These are phyloP conservation scores for Pichia heedii DNA, from an alignment of 805 yeast species.

Conservation along the genomic window DNA sequence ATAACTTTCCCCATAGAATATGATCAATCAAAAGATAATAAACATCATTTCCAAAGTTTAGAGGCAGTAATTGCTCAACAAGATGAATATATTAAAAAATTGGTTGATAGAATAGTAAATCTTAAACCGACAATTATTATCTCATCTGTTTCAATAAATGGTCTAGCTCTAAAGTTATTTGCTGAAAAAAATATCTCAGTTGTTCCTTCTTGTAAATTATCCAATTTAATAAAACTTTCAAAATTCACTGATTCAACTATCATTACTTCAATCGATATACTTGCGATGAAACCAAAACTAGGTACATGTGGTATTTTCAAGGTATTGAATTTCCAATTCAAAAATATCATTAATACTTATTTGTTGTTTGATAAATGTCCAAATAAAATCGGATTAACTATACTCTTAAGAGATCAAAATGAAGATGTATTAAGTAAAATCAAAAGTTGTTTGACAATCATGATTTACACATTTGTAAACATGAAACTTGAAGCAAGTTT, in stretches of 20 bases:
- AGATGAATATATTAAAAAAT: slow-evolving; percentile 68
- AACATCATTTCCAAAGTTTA: slow-evolving; percentile 13
- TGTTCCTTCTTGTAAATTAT: slow-evolving; percentile 70
- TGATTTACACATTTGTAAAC: slow-evolving; percentile 72
- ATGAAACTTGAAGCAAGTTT: slow-evolving; percentile 70
- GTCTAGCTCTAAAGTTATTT: slow-evolving; percentile 64
- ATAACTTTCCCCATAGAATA: slow-evolving; percentile 88
- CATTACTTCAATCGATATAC: slow-evolving; percentile 74
- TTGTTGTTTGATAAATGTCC: slow-evolving; percentile 76
- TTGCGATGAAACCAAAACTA: slow-evolving; percentile 60
- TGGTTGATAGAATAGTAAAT: slow-evolving; percentile 69
- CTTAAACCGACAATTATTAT: slow-evolving; percentile 72
- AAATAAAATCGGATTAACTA: slow-evolving; percentile 67
- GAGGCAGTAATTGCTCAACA: slow-evolving; percentile 78
- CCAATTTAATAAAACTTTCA: slow-evolving; percentile 69
- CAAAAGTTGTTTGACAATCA: slow-evolving; percentile 71
- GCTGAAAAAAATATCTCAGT: slow-evolving; percentile 75
- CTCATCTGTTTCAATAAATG: slow-evolving; percentile 73
- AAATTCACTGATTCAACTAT: slow-evolving; percentile 78
- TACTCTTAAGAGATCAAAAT: slow-evolving; percentile 75
- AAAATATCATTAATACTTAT: slow-evolving; percentile 55
- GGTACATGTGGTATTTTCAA: slow-evolving; percentile 72
- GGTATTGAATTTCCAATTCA: slow-evolving; percentile 54
- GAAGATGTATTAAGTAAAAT: slow-evolving; percentile 52
- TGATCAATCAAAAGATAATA: slow-evolving; percentile 38